Base-by-base conservation (phyloP, 2,329 filamentous ascomycete species). In the Colletotrichum tropicicola region DNA sequence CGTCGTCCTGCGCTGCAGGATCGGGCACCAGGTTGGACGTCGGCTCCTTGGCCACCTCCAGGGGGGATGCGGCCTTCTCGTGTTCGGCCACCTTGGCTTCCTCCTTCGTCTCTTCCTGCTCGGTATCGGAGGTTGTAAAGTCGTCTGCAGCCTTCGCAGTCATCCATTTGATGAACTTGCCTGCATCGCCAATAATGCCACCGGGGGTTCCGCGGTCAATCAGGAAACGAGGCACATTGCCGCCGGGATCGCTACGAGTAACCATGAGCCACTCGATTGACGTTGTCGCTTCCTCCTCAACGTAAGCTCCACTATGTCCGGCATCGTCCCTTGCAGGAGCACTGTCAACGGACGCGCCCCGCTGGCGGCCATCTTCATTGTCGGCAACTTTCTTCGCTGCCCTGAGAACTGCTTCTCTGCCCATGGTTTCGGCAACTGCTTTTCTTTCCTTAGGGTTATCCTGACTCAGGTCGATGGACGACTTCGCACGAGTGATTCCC, bases 181-280 rank as follows among this genome's bases (percentile, higher is more conserved):
- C 85, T 0, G 93, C 91, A 75, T 97, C 94, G 43, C 84, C 84
- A 25, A 93, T 86, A 70, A 97, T 96, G 35, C 92, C 92, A 10
- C 85, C 88, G 0, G 94, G 94, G 0, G 94, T 97, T 28, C 92
- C 92, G 73, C 92, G 89, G 72, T 97, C 94, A n/a, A 97, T 92
- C 85, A 97, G 90, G 78, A 96, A 97, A 13, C 92, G 87, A 1
- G 94, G 94, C 17, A 97, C 94, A 64, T 89, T 95, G 55, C 94
- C 94, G 10, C 94, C 94, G 3, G 94, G 93, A 71, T 97, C 93
- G 74, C 92, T 95, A 51, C 94, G 85, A 1, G 93, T 97, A 17
- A 97, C 88, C 94, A 97, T 97, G 66, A 96, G 87, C 94, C 94
- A 97, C 76, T 97, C 94, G 2, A 97, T 75, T 25, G 81, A 77